Percentiles rank a stretch among this genome's conserved stretches.
Evolutionary conservation across 2,329 filamentous ascomycete species (phyloP).

Genomic region (Fusarium incarnatum): DNA sequence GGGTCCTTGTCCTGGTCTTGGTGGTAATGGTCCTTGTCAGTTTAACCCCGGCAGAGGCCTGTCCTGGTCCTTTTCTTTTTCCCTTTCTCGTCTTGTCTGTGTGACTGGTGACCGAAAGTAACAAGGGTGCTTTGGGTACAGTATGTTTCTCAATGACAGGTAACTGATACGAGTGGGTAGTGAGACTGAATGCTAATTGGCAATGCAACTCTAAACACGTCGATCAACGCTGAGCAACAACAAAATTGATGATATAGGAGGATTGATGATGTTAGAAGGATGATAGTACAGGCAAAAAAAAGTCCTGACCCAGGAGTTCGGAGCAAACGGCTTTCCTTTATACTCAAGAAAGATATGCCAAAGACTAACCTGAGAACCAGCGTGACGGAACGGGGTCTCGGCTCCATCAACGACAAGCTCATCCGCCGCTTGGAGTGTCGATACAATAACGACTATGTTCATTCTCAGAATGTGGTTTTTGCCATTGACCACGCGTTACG

Average conservation of each 20-base stretch:
- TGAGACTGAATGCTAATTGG: constrained; percentile 9
- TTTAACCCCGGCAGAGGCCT: constrained; percentile 14
- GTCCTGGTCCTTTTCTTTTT: constrained; percentile 33
- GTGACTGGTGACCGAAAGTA: constrained; percentile 33
- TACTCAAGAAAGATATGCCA: constrained; percentile 30
- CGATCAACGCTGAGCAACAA: constrained; percentile 18
- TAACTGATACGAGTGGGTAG: constrained; percentile 16
- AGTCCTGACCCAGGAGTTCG: constrained; percentile 38
- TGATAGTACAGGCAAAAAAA: constrained; percentile 17
- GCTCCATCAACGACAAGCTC: constrained; percentile 38
- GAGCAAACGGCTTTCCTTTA: constrained; percentile 47
- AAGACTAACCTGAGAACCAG: constrained; percentile 36
- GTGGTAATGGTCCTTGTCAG: constrained; percentile 26
- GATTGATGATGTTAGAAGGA: constrained; percentile 6
- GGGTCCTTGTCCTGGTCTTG: constrained; percentile 18
- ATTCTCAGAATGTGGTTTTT: constrained; percentile 13
- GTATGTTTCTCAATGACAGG: constrained; percentile 24
- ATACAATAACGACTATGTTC: constrained; percentile 26
- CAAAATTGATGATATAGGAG: neutral
- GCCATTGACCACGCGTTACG: constrained; percentile 36
- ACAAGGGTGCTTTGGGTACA: constrained; percentile 27
- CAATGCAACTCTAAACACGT: constrained; percentile 16
- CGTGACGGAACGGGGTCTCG: constrained; percentile 38
- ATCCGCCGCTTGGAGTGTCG: constrained; percentile 38
- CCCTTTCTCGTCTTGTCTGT: constrained; percentile 32